A percentile compares a stretch with the other conserved stretches of the same genome.
These are phyloP conservation scores for Fraxinus quadrangulata DNA, from an alignment of 257 asterid species.

Conservation along the genomic window DNA sequence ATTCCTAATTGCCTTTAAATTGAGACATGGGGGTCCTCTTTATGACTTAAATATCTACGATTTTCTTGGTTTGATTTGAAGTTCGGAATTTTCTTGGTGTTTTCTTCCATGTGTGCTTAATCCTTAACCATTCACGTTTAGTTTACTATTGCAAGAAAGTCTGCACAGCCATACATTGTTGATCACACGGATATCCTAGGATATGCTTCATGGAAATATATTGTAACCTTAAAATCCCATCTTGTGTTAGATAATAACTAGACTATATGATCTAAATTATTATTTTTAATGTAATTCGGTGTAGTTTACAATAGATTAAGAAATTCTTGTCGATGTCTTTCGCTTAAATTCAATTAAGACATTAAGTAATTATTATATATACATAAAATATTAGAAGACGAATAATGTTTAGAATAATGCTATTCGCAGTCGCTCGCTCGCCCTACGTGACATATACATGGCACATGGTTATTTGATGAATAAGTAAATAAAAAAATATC, in stretches of 20 bases:
- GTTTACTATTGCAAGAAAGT: neutral
- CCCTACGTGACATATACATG: no score
- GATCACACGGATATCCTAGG: constrained; percentile 26
- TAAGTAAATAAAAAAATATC: no score
- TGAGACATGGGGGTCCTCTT: constrained; percentile 15
- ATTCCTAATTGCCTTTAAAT: constrained; percentile 19
- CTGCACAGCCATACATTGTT: neutral
- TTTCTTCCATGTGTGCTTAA: neutral
- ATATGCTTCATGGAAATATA: constrained; percentile 25
- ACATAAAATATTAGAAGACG: neutral
- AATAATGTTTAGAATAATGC: constrained; percentile 3
- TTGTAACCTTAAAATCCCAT: no score
- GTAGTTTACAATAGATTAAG: neutral
- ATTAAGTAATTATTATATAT: no score
- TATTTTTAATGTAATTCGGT: no score
- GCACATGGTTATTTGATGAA: no score
- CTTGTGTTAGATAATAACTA: neutral
- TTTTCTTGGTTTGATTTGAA: constrained; percentile 18
- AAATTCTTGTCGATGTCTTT: no score
- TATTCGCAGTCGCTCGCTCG: no score
- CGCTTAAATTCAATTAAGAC: no score
- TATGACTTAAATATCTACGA: neutral
- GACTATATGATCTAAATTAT: neutral
- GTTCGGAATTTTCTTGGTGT: constrained; percentile 16
- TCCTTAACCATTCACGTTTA: constrained; percentile 1